Conservation (phyloP, 208 protist genomes). For the Acanthamoeba healyi region DNA sequence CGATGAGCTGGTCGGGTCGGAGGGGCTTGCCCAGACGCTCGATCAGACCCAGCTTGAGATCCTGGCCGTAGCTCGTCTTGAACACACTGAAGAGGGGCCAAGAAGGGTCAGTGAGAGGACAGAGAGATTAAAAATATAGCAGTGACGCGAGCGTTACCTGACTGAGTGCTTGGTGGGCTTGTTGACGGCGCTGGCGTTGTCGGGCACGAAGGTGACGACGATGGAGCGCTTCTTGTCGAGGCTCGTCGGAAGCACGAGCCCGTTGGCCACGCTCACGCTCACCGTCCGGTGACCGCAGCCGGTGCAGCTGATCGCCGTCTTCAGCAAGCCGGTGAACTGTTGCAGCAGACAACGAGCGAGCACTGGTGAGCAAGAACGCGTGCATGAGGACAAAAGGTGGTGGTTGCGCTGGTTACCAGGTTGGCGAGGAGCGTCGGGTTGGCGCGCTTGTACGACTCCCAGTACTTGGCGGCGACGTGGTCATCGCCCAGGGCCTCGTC, state of each 20-base stretch:
- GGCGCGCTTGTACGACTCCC: neutral
- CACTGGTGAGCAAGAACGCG: too few species aligned
- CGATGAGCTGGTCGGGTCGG: slow-evolving; percentile 7
- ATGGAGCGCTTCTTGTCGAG: slow-evolving; percentile 21
- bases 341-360: too few species aligned
- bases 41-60: neutral
- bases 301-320: neutral
- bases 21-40: slow-evolving; percentile 3
- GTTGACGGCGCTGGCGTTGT: neutral
- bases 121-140: too few species aligned
- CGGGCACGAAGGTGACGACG: neutral
- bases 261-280: slow-evolving; percentile 2
- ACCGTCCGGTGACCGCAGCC: neutral
- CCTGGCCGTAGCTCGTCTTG: slow-evolving; percentile 7
- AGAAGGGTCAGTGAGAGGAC: too few species aligned
- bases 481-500: slow-evolving; percentile 17
- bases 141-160: too few species aligned
- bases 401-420: too few species aligned
- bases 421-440: neutral
- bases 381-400: too few species aligned
- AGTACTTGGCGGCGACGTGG: slow-evolving; percentile 17
- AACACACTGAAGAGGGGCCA: neutral
- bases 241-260: neutral
- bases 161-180: slow-evolving; percentile 1
- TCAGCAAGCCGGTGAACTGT: neutral